These are phyloP conservation scores for Lepiota venenata DNA, from an alignment of 768 basidiomycete species.

Conservation along the genomic window DNA sequence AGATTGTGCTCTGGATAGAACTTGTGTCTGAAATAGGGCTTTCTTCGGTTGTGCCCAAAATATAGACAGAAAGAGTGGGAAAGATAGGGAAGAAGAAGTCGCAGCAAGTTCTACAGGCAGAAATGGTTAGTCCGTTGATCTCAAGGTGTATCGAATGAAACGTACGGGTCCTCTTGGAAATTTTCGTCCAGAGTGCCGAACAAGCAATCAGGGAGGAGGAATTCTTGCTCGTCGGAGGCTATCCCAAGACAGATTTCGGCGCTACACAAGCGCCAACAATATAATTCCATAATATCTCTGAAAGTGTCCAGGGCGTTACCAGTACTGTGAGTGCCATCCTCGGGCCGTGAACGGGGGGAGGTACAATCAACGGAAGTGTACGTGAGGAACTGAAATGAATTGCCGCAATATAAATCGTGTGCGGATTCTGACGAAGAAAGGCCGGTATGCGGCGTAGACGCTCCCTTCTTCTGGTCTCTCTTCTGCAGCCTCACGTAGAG, in stretches of 20 bases:
- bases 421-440: slow-evolving; percentile 27
- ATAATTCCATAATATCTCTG: slow-evolving; percentile 32
- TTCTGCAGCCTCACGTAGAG: slow-evolving; percentile 20
- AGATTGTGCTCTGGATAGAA: slow-evolving; percentile 22
- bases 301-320: slow-evolving; percentile 22
- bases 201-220: slow-evolving; percentile 49
- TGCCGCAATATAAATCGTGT: slow-evolving; percentile 28
- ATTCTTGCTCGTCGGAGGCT: slow-evolving; percentile 53
- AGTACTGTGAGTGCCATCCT: slow-evolving; percentile 5
- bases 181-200: slow-evolving; percentile 52
- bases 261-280: slow-evolving; percentile 45
- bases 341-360: slow-evolving; percentile 10
- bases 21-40: slow-evolving; percentile 12
- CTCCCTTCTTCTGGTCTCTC: slow-evolving; percentile 17
- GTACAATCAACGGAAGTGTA: slow-evolving; percentile 17
- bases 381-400: slow-evolving; percentile 30
- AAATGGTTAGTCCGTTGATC: background rate
- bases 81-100: slow-evolving; percentile 55
- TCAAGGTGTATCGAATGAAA: slow-evolving; percentile 9
- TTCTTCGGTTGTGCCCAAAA: slow-evolving; percentile 35
- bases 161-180: slow-evolving; percentile 39
- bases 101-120: slow-evolving; percentile 33
- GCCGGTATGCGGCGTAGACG: slow-evolving; percentile 26
- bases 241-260: slow-evolving; percentile 55
- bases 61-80: slow-evolving; percentile 51